A percentile compares a stretch with the other conserved stretches of the same genome.
These are phyloP conservation scores for Lentinus tigrinus DNA, from an alignment of 768 basidiomycete species.

Conservation along the genomic window DNA sequence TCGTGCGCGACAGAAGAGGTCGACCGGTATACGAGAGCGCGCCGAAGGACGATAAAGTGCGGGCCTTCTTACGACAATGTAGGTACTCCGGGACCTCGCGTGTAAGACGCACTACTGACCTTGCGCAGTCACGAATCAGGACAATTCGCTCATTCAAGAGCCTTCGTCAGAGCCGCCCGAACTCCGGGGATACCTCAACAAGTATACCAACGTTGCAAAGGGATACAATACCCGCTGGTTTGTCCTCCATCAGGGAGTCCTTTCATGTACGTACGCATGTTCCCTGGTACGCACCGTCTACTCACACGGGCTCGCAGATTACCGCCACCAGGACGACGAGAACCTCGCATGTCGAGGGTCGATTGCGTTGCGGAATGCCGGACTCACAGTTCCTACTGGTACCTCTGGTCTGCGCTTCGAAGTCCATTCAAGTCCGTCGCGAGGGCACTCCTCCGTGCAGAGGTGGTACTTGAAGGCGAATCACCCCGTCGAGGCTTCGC, in stretches of 20 bases:
- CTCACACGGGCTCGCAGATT: slow-evolving; percentile 45
- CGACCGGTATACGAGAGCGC: slow-evolving; percentile 62
- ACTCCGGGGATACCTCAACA: slow-evolving; percentile 80
- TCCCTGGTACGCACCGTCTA: background rate
- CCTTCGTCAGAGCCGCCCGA: slow-evolving; percentile 53
- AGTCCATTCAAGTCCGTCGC: slow-evolving; percentile 60
- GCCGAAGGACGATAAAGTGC: slow-evolving; percentile 79
- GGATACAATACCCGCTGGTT: slow-evolving; percentile 93
- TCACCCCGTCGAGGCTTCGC: slow-evolving; percentile 84
- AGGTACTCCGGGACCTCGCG: slow-evolving; percentile 25
- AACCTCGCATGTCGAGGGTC: slow-evolving; percentile 81
- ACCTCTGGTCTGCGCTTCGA: slow-evolving; percentile 77
- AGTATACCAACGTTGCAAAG: slow-evolving; percentile 89
- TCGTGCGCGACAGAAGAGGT: slow-evolving; percentile 76
- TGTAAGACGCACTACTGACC: slow-evolving; percentile 1
- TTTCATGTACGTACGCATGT: slow-evolving; percentile 63
- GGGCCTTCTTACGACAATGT: slow-evolving; percentile 85
- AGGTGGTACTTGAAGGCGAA: slow-evolving; percentile 85
- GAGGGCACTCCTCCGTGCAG: slow-evolving; percentile 48
- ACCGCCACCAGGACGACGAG: slow-evolving; percentile 89
- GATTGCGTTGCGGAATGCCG: slow-evolving; percentile 81
- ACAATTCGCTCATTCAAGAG: slow-evolving; percentile 62
- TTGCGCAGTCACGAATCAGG: slow-evolving; percentile 70
- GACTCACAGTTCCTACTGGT: slow-evolving; percentile 50
- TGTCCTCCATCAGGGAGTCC: slow-evolving; percentile 77